Base-by-base conservation (phyloP, 2,329 filamentous ascomycete species). In the Hypocreales sp. region DNA sequence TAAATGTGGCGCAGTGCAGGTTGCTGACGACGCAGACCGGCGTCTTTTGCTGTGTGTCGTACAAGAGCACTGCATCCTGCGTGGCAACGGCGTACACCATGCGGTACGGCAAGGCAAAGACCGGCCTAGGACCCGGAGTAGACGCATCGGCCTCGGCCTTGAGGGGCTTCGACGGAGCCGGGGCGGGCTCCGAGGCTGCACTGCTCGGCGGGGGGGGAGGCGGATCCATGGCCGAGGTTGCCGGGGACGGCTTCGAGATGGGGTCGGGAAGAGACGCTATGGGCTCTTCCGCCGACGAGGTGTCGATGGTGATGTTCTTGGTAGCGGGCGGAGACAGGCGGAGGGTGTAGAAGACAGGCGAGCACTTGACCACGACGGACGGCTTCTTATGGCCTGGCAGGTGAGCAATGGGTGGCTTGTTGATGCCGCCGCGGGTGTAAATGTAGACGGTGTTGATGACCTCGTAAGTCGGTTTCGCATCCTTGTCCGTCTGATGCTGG, bases 371-470 rank as follows among this genome's bases (percentile, higher is more conserved):
- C 2, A 86, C 90, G 8, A 98, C 82, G 0, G 90, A 95, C 0
- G 90, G 90, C 52, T 98, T 98, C 61, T 94, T 98, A 54, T 95
- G 87, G 2, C 90, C 90, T 0, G 90, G 90, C 6, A 98, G 65
- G 53, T 95, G 90, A 6, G 87, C 84, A 31, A 95, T 79, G 3
- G 90, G 90, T 2, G 90, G 84, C 49, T 92, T 94, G 56, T 94
- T 95, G 45, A 98, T 83, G 15, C 90, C 90, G 17, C 86, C 90
- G 41, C 90, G 68, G 0, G 87, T 94, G 52, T 98, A 98, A 29
- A 98, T 90, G 53, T 98, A 98, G 14, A 98, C 92, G 0, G 90
- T 98, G 47, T 98, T 98, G 41, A 80, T 84, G 27, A 94, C 68
- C 39, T 98, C 87, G 40, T 90, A 87, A 1, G 67, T 67, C 1